Evolutionary conservation across 2,329 filamentous ascomycete species (phyloP), one percentile per base, ranked within the genome.

Genomic region (Cytospora mali): DNA sequence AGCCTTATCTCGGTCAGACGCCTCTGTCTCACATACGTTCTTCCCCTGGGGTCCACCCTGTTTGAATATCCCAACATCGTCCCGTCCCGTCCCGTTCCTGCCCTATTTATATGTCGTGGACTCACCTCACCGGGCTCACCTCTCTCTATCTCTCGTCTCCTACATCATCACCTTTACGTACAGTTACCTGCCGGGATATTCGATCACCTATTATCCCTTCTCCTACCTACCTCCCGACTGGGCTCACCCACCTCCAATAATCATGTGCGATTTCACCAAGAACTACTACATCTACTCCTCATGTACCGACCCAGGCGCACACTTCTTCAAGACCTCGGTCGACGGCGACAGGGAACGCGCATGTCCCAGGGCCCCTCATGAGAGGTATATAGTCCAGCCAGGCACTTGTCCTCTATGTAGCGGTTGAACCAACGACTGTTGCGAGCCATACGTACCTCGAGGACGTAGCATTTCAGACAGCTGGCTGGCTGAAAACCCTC

Each of bases 201-300:
- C 33, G n/a, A 14, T 6, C 21, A 10, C 16, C 27, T 48, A 27
- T 21, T 28, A n/a, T 7, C 31, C 23, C 27, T 18, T 14, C 42
- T 25, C 27, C 7, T 48, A 3, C 25, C 29, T 33, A n/a, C 21
- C 33, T 52, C 21, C 10, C 53, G n/a, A n/a, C n/a, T n/a, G n/a
- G n/a, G n/a, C n/a, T 16, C 29, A 50, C 39, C 21, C 21, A 13
- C 11, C 2, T n/a, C 21, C 28, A 21, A 18, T 14, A 31, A 25
- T 62, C 71, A 78, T 86, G 84, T 86, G 84, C 72, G 80, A 85
- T 73, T 90, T 88, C 71, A 89, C 86, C 70, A 90, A 89, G 70
- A 91, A 91, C 75, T 92, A 88, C 74, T 91, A 91, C 76, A 88
- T 92, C 74, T 92, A 91, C 77, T 87, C 87, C 62, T 81, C 84